Evolutionary conservation across 805 yeast genomes (phyloP), one percentile per base, ranked within the genome.

Genomic region (Starmerella sp.): DNA sequence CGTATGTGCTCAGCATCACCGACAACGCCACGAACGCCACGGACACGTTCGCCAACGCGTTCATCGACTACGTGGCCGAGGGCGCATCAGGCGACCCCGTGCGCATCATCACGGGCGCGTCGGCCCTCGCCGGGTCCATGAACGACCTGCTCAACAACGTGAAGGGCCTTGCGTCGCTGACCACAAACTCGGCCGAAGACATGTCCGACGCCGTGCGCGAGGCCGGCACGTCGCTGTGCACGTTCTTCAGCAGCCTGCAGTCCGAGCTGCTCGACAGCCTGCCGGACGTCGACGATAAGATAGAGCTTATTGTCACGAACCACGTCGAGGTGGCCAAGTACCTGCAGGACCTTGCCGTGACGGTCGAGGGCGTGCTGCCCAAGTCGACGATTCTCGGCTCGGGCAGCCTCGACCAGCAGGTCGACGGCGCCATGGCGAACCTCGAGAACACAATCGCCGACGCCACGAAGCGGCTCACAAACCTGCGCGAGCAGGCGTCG

Each of bases 11-110:
- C 37, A 82, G 91, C 0, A 72, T 86, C 42, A 73, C 83, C 58
- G 96, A 89, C 65, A 77, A 82, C 59, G 77, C 84, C 17, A 78
- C 87, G 0, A 78, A 81, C 41, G 72, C 78, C 14, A 88, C 90
- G 0, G 86, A 90, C 6, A 90, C 84, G 41, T 86, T 89, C 68
- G 85, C 95, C 5, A 78, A 82, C 30, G 79, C 83, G 6, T 87
- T 86, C 73, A 86, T 83, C 66, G 76, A 79, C 52, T 83, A 79
- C 63, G 73, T 87, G 52, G 89, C 84, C 5, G 95, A 86, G 65
- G 95, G 91, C 6, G 80, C 79, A 51, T 77, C 81, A 32, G 86
- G 81, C 57, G 86, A 82, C 61, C 60, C 63, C 29, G 73, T 75
- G 34, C 72, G 72, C 48, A 77, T 84, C 31, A 82, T 87, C 59